phyloP scores from a whole-genome alignment of 257 asterid genomes.

The Solanum corneliomulleri region DNA sequence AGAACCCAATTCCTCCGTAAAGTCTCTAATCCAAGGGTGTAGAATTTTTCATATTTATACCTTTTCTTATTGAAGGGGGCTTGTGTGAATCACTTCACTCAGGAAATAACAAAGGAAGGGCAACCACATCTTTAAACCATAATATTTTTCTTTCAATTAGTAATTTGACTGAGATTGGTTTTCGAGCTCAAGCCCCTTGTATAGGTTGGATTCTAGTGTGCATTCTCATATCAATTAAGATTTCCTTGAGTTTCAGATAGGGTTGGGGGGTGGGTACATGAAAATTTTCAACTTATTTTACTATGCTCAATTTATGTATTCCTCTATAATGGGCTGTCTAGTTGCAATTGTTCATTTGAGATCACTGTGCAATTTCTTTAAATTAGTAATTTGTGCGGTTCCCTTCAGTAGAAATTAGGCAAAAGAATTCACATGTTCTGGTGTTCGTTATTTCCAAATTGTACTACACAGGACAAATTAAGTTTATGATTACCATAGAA shows the following conservation, averaged over 20 bases:
- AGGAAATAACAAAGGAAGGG: background rate
- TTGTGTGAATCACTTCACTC: background rate
- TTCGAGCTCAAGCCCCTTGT: background rate
- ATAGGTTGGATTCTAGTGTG: background rate
- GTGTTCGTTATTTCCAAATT: background rate
- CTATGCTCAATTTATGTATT: background rate
- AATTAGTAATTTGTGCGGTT: background rate
- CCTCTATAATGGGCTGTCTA: background rate
- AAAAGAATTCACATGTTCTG: background rate
- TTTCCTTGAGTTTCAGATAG: background rate
- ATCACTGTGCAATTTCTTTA: background rate
- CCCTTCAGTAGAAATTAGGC: background rate
- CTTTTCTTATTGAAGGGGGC: background rate
- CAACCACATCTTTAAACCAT: background rate
- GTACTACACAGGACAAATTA: background rate
- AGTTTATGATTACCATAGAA: background rate
- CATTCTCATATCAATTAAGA: background rate
- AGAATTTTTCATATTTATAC: constrained; percentile 1
- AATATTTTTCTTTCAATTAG: background rate
- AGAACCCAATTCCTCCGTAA: background rate
- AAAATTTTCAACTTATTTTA: background rate
- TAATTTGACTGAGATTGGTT: background rate
- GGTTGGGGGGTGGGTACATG: background rate
- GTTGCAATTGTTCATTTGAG: background rate
- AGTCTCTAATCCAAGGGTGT: background rate